Percentiles rank a stretch among this genome's conserved stretches.
These are phyloP conservation scores for Globisporangium lucens DNA, from an alignment of 352 stramenopile genomes.

Conservation along the genomic window DNA sequence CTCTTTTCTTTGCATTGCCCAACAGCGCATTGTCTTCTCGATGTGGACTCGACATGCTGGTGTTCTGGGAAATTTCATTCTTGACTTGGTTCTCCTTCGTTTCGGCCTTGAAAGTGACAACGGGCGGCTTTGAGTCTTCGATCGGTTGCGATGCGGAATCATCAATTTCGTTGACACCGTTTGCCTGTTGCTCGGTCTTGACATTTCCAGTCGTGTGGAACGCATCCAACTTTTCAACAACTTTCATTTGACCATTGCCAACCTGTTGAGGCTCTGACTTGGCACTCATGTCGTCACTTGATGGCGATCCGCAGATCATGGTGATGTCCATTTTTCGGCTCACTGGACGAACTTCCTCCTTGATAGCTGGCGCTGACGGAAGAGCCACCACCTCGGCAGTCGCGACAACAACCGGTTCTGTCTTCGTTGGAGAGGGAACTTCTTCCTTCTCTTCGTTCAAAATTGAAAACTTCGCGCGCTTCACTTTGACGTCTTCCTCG, in stretches of 20 bases:
- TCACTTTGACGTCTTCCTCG: neutral
- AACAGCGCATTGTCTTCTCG: conserved; percentile 20
- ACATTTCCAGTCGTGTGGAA: conserved; percentile 1
- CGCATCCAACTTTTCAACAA: neutral
- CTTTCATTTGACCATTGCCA: conserved; percentile 1
- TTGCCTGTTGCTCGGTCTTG: conserved; percentile 10
- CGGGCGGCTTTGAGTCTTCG: neutral
- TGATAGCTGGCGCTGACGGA: neutral
- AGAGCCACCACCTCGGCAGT: neutral
- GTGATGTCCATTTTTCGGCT: conserved; percentile 50
- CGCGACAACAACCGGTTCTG: neutral
- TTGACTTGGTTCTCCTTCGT: conserved; percentile 24
- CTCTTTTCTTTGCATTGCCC: conserved; percentile 44
- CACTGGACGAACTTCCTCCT: conserved; percentile 13
- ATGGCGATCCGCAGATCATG: conserved; percentile 27
- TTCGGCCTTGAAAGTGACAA: neutral
- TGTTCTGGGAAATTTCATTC: conserved; percentile 12
- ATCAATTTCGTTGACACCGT: neutral
- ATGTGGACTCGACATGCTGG: conserved; percentile 1
- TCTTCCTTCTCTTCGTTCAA: conserved; percentile 11
- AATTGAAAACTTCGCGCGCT: conserved; percentile 12
- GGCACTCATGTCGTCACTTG: conserved; percentile 19
- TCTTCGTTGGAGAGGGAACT: neutral
- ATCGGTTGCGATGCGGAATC: neutral
- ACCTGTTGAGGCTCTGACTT: conserved; percentile 9